Conservation (phyloP, 2,329 filamentous ascomycete genomes). For the Epichloe aotearoae region DNA sequence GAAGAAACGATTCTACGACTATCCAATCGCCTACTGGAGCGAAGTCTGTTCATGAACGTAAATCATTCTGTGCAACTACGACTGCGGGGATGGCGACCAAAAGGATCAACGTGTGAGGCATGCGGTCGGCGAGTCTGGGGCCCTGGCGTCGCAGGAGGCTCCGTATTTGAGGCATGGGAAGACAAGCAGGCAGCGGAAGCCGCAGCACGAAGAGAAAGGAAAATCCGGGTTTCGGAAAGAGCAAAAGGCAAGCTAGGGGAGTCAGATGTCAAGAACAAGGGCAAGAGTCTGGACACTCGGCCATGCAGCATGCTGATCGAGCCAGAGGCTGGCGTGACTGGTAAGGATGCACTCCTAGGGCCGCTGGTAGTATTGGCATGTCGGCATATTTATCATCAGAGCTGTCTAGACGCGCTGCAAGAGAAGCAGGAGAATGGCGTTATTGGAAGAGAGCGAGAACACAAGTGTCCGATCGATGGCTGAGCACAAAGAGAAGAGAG, state of each 20-base stretch:
- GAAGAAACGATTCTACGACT: conserved; percentile 80
- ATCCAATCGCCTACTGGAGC: conserved; percentile 75
- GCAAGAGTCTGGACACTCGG: conserved; percentile 27
- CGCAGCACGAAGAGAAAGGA: conserved; percentile 29
- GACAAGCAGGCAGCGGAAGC: conserved; percentile 38
- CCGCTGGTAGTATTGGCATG: conserved; percentile 56
- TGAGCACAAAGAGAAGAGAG: conserved; percentile 14
- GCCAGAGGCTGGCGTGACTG: conserved; percentile 13
- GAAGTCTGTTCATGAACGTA: conserved; percentile 78
- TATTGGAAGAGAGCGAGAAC: conserved; percentile 34
- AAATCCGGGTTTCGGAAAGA: conserved; percentile 22
- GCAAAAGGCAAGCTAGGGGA: conserved; percentile 23
- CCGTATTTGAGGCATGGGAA: conserved; percentile 76
- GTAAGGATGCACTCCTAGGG: conserved; percentile 40
- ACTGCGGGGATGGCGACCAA: conserved; percentile 78
- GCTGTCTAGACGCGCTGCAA: conserved; percentile 53
- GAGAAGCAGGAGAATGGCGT: conserved; percentile 36
- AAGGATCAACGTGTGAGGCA: conserved; percentile 75
- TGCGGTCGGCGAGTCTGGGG: conserved; percentile 81
- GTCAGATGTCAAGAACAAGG: conserved; percentile 26
- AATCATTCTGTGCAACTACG: conserved; percentile 59
- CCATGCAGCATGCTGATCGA: conserved; percentile 28
- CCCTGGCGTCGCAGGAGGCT: conserved; percentile 57
- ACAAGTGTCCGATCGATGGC: conserved; percentile 45
- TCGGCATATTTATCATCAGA: conserved; percentile 56